Evolutionary conservation across 1,284 basidiomycete species (phyloP), one percentile per base, ranked within the genome.

Genomic region (Fomitopsis palustris): DNA sequence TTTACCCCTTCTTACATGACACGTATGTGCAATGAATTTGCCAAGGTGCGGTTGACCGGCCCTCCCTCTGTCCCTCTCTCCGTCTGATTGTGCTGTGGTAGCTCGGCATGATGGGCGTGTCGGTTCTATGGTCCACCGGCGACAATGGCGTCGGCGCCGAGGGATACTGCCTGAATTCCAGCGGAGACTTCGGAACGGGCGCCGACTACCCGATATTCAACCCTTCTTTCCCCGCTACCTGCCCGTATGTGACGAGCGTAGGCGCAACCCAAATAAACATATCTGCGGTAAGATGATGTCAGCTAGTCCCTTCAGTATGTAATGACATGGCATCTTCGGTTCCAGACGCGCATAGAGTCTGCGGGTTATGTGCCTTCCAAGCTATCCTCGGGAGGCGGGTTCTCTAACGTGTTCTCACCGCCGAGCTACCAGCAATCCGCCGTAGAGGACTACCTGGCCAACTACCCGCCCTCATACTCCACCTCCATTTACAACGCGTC

Each of bases 21-120:
- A 47, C 72, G 83, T 35, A 84, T 86, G 66, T 86, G 84, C 62
- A 65, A 67, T 17, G 84, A 86, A 63, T 86, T 86, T 64, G 85
- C 68, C 43, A 75, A 64, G 56, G 62, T 60, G 74, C 41, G 81
- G 80, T 33, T 49, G 21, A 5, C 27, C 14, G n/a, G 33, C 33
- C 19, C 14, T 39, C 8, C 35, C 41, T 52, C 27, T 14, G 19
- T 53, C 21, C 10, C 39, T 29, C 9, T 55, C 5, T n/a, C 3
- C 29, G n/a, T 4, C 43, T 39, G 25, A 55, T 39, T 7, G 23
- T 42, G n/a, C 12, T 31, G 12, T 14, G 33, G 10, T 69, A 72
- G 66, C 65, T 55, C 47, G 61, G 60, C 38, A 65, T 63, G 39
- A 64, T 67, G 66, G 66, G 66, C 29, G 58, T 64, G 29, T 65